These are phyloP conservation scores for Croton laevigatus DNA, from an alignment of 441 rosid species.

Conservation along the genomic window DNA sequence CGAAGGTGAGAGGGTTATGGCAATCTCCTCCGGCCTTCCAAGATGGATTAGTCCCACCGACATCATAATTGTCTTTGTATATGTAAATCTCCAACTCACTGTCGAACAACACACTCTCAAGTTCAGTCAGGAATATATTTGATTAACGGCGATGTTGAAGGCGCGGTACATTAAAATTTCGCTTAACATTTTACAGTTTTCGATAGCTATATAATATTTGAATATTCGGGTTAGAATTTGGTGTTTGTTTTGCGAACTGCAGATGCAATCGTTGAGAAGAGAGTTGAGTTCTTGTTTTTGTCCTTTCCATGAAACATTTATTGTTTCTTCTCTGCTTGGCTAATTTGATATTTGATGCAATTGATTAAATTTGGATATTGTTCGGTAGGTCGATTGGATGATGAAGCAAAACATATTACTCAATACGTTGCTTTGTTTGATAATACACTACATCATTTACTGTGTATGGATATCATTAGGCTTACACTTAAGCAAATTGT, in stretches of 20 bases:
- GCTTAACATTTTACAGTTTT: background rate
- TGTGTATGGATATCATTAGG: slow-evolving; percentile 62
- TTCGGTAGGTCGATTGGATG: too few species aligned
- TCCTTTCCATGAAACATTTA: slow-evolving; percentile 82
- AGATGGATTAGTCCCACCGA: too few species aligned
- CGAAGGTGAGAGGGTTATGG: too few species aligned
- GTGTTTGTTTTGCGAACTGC: slow-evolving; percentile 20
- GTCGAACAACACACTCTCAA: too few species aligned
- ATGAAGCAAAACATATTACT: slow-evolving; percentile 41
- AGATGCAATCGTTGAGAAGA: slow-evolving; percentile 88
- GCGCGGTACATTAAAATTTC: slow-evolving; percentile 56
- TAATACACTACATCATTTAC: slow-evolving; percentile 64
- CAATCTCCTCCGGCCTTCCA: too few species aligned
- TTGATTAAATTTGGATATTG: too few species aligned
- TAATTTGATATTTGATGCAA: background rate
- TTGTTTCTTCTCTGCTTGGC: slow-evolving; percentile 27
- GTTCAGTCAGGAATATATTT: too few species aligned
- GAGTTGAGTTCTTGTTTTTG: slow-evolving; percentile 74
- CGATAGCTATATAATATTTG: background rate
- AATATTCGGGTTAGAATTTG: background rate
- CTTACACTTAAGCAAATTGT: slow-evolving; percentile 70
- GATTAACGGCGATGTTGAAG: slow-evolving; percentile 72
- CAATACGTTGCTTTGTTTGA: slow-evolving; percentile 59
- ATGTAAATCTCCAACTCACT: too few species aligned
- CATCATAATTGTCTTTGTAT: too few species aligned